Percentiles rank a stretch among this genome's conserved stretches.
phyloP scores from a whole-genome alignment of 176 grass and related monocot species.

The Aegilops tauschii region DNA sequence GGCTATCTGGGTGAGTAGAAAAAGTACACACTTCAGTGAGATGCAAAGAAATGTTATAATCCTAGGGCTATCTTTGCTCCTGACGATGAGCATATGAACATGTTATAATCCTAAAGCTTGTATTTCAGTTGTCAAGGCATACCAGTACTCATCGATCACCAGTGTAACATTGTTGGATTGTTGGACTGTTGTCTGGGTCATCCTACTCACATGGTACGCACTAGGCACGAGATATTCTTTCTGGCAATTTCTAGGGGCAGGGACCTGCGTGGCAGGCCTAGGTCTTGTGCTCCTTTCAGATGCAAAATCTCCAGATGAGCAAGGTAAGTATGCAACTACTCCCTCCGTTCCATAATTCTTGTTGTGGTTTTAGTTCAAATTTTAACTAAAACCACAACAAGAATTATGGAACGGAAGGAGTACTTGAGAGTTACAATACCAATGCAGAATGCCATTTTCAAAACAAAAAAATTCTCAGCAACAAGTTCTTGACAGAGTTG shows the following conservation, averaged over 20 bases:
- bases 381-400: no score
- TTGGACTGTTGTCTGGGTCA: conserved; percentile 77
- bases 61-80: not conserved
- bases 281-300: conserved; percentile 74
- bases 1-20: conserved; percentile 70
- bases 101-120: not conserved
- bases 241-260: conserved; percentile 57
- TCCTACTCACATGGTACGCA: conserved; percentile 66
- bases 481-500: not conserved
- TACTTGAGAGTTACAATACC: not conserved
- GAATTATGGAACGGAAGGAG: no score
- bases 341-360: no score
- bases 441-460: not conserved
- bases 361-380: no score
- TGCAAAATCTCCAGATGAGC: conserved; percentile 18
- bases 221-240: conserved; percentile 66
- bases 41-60: not conserved
- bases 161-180: conserved; percentile 75
- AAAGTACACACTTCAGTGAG: not conserved
- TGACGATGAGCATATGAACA: not conserved
- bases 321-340: conserved; percentile 18
- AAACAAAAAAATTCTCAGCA: not conserved
- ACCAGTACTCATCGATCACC: conserved; percentile 79
- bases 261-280: conserved; percentile 55
- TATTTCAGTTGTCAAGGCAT: conserved; percentile 62